A percentile compares a stretch with the other conserved stretches of the same genome.
phyloP scores from a whole-genome alignment of 2,329 filamentous ascomycete genomes.

The Polytolypa hystricis region DNA sequence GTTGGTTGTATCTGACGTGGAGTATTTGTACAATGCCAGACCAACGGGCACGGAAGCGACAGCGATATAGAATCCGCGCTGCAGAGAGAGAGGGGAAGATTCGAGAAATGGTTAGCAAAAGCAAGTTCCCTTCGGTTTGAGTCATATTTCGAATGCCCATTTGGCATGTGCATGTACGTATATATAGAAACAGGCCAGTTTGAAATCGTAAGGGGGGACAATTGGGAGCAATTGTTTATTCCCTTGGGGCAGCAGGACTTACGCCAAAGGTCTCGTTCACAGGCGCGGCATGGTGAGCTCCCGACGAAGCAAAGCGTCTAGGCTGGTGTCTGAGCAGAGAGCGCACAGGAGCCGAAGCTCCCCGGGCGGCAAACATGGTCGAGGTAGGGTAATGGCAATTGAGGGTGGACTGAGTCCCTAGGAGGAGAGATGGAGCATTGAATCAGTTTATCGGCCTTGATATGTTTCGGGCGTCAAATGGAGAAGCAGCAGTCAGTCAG shows the following conservation, averaged over 20 bases:
- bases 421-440: not conserved
- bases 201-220: slow-evolving; percentile 1
- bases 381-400: not conserved
- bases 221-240: slow-evolving; percentile 9
- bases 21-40: slow-evolving; percentile 33
- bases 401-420: no score
- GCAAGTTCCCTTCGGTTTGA: no score
- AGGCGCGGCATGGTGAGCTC: slow-evolving; percentile 27
- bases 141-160: no score
- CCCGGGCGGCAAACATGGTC: slow-evolving; percentile 32
- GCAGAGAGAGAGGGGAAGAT: slow-evolving; percentile 9
- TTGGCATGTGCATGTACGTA: not conserved
- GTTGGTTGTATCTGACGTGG: slow-evolving; percentile 26
- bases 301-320: slow-evolving; percentile 33
- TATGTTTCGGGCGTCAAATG: no score
- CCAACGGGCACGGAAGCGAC: slow-evolving; percentile 32
- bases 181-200: not conserved
- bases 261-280: slow-evolving; percentile 38
- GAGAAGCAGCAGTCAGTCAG: slow-evolving; percentile 3
- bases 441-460: not conserved
- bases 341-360: slow-evolving; percentile 28
- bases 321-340: slow-evolving; percentile 30
- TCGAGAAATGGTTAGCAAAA: no score
- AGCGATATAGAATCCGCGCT: slow-evolving; percentile 39
- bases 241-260: slow-evolving; percentile 22